Base-by-base conservation (phyloP, 2,329 filamentous ascomycete species). In the Pseudopyricularia cyperi region DNA sequence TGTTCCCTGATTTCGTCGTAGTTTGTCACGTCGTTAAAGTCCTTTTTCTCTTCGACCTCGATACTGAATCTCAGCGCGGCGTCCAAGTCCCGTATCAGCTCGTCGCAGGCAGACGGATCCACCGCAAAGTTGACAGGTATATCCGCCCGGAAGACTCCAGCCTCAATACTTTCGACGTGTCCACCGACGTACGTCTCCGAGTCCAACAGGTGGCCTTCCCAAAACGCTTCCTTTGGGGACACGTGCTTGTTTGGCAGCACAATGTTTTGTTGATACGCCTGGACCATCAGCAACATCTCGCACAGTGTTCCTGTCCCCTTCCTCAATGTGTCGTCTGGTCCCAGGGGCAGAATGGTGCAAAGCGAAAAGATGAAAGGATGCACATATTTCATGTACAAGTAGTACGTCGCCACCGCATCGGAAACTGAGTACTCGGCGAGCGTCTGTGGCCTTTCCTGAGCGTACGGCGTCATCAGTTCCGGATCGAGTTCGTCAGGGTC, bases 341-440 rank as follows among this genome's bases (percentile, higher is more conserved):
- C 89, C 1, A 98, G 76, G 0, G 93, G 93, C 65, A 98, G 75
- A 70, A 98, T 96, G 1, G 90, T 98, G 69, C 93, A 98, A 0
- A 98, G 74, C 1, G 94, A 97, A 75, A 98, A 98, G 65, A 98
- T 93, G 72, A 98, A 98, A 3, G 93, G 93, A 66, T 98, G 93
- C n/a, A 98, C 88, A 66, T 98, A 98, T 83, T 98, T 98, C 94
- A 98, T 98, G 76, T 98, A 98, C 56, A 98, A 73, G 64, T 98
- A 98, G 66, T 98, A 98, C 0, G 93, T 98, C 22, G 93, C 93
- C 50, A 98, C 93, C 9, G 94, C 94, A 75, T 98, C 94, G 61
- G 94, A 98, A 46, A 98, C 93, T 0, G 94, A 98, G 69, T 98
- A 98, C 63, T 98, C 93, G 8, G 93, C 91, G 50, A 98, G 74